These are phyloP conservation scores for Diaporthe sp. DNA, from an alignment of 2,329 filamentous ascomycete species.

Conservation along the genomic window DNA sequence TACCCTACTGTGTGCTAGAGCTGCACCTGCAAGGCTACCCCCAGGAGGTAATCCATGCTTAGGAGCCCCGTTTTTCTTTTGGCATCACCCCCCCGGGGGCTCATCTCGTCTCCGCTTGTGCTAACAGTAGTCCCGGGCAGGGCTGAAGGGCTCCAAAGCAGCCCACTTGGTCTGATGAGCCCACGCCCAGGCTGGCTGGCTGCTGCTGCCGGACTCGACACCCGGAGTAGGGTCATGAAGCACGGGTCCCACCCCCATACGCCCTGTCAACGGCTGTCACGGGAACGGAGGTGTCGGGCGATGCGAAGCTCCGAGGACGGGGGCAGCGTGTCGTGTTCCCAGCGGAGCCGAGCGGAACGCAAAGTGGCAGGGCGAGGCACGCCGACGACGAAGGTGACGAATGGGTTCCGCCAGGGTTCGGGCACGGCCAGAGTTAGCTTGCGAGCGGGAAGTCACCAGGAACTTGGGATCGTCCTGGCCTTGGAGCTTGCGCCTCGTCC, in stretches of 20 bases:
- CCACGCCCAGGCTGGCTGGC: conserved; percentile 16
- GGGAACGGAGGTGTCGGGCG: conserved; percentile 8
- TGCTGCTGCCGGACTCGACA: not conserved
- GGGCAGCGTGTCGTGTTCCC: conserved; percentile 3
- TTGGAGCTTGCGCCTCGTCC: conserved; percentile 15
- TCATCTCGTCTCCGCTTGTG: conserved; percentile 32
- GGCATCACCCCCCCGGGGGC: conserved; percentile 15
- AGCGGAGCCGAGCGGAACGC: conserved; percentile 1
- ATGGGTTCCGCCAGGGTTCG: conserved; percentile 18
- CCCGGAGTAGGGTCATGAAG: not conserved
- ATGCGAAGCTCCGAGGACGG: conserved; percentile 14
- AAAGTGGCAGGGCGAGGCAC: conserved; percentile 9
- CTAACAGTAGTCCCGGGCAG: conserved; percentile 25
- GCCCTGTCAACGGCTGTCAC: conserved; percentile 1
- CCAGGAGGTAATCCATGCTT: conserved; percentile 26
- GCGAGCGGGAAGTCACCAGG: conserved; percentile 18
- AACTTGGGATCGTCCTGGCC: conserved; percentile 14
- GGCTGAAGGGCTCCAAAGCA: conserved; percentile 5
- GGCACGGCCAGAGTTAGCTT: not conserved
- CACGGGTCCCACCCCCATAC: not conserved
- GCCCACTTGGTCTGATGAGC: conserved; percentile 27
- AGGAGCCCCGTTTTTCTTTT: conserved; percentile 30
- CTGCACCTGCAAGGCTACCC: conserved; percentile 30
- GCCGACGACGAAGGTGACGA: conserved; percentile 8
- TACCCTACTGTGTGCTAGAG: conserved; percentile 31